Evolutionary conservation across 495 filamentous ascomycete genomes (phyloP).

Genomic region (Hypoxylon fragiforme): DNA sequence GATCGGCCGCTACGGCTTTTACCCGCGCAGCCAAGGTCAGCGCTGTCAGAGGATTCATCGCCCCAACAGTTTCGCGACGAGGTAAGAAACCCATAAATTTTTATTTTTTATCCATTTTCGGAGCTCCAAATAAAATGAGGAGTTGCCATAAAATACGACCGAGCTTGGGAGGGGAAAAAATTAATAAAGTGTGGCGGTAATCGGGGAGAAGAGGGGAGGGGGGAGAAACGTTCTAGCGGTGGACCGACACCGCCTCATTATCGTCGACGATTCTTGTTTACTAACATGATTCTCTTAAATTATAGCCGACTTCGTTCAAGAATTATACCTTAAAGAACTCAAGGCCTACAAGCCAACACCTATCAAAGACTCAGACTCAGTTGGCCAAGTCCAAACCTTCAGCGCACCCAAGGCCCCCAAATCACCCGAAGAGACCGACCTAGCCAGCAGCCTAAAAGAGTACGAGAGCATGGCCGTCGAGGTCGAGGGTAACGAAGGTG

Average conservation of each 20-base stretch:
- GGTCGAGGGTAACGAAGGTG: constrained; percentile 79
- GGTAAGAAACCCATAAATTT: constrained; percentile 58
- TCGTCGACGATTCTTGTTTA: too few species aligned
- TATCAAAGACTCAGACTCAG: constrained; percentile 82
- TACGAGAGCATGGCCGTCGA: constrained; percentile 94
- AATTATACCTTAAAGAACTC: constrained; percentile 93
- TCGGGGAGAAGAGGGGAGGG: too few species aligned
- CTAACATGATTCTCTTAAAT: not conserved
- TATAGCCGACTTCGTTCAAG: constrained; percentile 90
- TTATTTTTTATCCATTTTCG: constrained; percentile 28
- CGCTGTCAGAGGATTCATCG: constrained; percentile 78
- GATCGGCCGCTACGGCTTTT: constrained; percentile 68
- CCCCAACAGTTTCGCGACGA: constrained; percentile 71
- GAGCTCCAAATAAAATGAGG: not conserved
- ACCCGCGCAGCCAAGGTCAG: constrained; percentile 75
- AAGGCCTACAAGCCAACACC: constrained; percentile 86
- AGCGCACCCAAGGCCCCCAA: constrained; percentile 71
- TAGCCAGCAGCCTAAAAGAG: constrained; percentile 83
- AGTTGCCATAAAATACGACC: not conserved
- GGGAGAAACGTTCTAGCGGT: too few species aligned
- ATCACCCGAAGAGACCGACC: constrained; percentile 89
- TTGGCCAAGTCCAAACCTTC: constrained; percentile 92
- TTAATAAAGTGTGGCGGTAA: not conserved
- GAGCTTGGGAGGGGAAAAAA: not conserved
- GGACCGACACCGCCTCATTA: too few species aligned